Base-by-base conservation (phyloP, 2,329 filamentous ascomycete species). In the Aspergillus luchuensis region DNA sequence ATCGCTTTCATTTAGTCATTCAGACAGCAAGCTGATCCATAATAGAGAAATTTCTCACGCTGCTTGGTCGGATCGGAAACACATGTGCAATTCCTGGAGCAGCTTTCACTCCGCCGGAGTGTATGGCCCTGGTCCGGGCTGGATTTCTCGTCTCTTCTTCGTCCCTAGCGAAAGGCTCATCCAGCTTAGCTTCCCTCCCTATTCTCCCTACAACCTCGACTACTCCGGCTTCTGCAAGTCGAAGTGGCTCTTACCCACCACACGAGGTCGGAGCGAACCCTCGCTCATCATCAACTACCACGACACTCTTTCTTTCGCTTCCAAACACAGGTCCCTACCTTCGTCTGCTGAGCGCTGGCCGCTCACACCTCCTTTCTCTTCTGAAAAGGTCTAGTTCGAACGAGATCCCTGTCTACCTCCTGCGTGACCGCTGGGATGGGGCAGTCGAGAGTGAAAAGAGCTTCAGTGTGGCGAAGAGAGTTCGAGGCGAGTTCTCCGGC, bases 351-450 rank as follows among this genome's bases (percentile, higher is more conserved):
- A 78, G 79, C 17, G 76, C 82, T 28, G 84, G 84, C 13, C 82
- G 86, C 6, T 74, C 77, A 5, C 85, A 88, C 67, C 71, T 89
- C 2, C 68, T 88, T 4, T 66, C 74, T 13, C 75, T 88, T 2
- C 72, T 89, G 1, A 76, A 73, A 21, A 84, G 84, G 66, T 81
- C 80, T 13, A 80, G 77, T 52, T 82, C 81, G 64, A 78, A 79
- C 43, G 85, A 88, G 70, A 80, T 80, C 1, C 85, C 86, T 0
- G 65, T 85, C 30, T 76, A 80, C 47, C 71, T 85, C 7, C 73
- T 89, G 7, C 79, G 79, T 23, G 86, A 89, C 69, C 82, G 84
- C 19, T 89, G 87, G 87, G 83, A 89, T 62, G 87, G 86, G n/a
- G 85, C 85, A 7, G 76, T 86, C 4, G 78, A 82, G 41, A 75